Evolutionary conservation across 371 early-diverging fungal species (phyloP).

Genomic region (Capillidium heterosporum): DNA sequence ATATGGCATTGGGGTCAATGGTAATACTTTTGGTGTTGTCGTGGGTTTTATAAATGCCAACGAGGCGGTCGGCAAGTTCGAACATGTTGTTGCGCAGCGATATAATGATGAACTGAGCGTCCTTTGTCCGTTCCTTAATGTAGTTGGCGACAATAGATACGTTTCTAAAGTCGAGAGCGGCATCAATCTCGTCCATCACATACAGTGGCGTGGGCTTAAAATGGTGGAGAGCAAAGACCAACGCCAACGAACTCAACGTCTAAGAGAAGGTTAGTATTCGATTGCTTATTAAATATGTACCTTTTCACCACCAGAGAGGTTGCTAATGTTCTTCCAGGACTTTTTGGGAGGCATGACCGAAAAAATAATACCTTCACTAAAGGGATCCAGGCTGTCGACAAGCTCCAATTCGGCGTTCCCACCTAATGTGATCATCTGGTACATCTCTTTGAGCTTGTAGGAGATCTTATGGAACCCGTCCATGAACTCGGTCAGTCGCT

Average conservation of each 20-base stretch:
- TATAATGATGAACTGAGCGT: slow-evolving; percentile 99
- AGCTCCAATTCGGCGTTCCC: slow-evolving; percentile 99
- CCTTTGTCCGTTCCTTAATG: slow-evolving; percentile 92
- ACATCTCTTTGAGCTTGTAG: slow-evolving; percentile 96
- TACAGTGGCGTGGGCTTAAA: slow-evolving; percentile 99
- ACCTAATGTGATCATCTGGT: slow-evolving; percentile 98
- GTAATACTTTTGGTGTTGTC: slow-evolving; percentile 28
- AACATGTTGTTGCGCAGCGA: slow-evolving; percentile 99
- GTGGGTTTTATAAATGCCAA: slow-evolving; percentile 98
- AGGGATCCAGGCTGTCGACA: slow-evolving; percentile 98
- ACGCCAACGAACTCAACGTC: slow-evolving; percentile 94
- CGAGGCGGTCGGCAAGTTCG: slow-evolving; percentile 93
- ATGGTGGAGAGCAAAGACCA: slow-evolving; percentile 99
- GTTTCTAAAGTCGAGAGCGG: slow-evolving; percentile 99
- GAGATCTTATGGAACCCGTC: slow-evolving; percentile 89
- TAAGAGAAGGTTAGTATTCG: slow-evolving; percentile 14
- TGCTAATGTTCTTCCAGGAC: slow-evolving; percentile 99
- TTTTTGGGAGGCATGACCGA: slow-evolving; percentile 99
- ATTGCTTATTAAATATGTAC: no score
- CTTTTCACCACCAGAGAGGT: slow-evolving; percentile 99
- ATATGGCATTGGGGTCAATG: slow-evolving; percentile 15
- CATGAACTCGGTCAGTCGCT: slow-evolving; percentile 89
- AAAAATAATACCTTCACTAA: slow-evolving; percentile 97
- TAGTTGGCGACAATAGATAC: slow-evolving; percentile 99
- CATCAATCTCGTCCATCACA: slow-evolving; percentile 99